These are phyloP conservation scores for Carex kokanica DNA, from an alignment of 176 grass and related monocot genomes.

Conservation along the genomic window DNA sequence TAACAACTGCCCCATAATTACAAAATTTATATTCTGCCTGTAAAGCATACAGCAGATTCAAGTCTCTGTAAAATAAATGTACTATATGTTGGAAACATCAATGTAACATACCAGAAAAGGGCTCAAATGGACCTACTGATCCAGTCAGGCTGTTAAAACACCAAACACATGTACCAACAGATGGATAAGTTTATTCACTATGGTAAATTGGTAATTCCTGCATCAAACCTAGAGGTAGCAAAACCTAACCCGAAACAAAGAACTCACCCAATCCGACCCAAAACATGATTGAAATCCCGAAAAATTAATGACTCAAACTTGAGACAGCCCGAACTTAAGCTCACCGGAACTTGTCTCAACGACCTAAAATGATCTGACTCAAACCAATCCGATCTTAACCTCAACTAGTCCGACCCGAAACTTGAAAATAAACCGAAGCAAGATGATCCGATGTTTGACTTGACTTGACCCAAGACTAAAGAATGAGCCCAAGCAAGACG, in stretches of 20 bases:
- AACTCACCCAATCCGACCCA: neutral
- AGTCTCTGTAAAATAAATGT: conserved; percentile 2
- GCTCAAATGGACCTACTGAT: neutral
- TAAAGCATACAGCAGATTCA: neutral
- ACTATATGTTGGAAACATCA: neutral
- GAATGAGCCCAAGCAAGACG: neutral
- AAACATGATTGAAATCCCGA: neutral
- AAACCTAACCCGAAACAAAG: neutral
- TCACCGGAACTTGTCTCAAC: neutral
- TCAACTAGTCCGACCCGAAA: neutral
- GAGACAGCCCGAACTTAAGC: neutral
- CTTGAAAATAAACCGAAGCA: neutral
- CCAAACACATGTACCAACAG: neutral
- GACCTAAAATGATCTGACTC: neutral
- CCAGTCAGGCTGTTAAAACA: neutral
- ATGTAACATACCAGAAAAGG: neutral
- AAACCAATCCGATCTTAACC: neutral
- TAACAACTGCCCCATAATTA: neutral
- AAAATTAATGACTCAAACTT: neutral
- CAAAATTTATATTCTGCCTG: neutral
- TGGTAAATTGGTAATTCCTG: conserved; percentile 2
- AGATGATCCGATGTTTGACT: neutral
- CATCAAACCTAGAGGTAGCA: neutral
- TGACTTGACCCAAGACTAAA: neutral
- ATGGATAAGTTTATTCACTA: neutral